Base-by-base conservation (phyloP, 352 stramenopile genomes). In the Phytophthora foliorum region DNA sequence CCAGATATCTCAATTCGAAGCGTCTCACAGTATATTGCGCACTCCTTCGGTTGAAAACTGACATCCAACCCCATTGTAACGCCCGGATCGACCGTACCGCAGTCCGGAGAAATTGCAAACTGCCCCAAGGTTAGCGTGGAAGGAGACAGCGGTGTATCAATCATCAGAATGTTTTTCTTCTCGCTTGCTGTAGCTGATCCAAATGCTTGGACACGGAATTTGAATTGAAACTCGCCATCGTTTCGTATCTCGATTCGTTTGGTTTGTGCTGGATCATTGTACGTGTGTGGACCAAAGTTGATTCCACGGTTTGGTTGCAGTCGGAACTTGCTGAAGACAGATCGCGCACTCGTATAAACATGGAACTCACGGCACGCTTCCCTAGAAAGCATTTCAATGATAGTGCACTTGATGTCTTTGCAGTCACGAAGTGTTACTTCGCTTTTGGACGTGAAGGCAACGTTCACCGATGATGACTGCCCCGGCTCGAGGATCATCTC, bases 171-270 rank as follows among this genome's bases (percentile, higher is more conserved):
- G 0, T 77, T 65, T 5, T 52, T 49, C 0, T 25, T 45, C 1
- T 63, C 36, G 1, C 58, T 46, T 24, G 48, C 48, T 55, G 21
- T 68, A n/a, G 39, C 19, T 8, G 48, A 32, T 49, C 6, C 32
- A 5, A 32, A 48, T 14, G 64, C 19, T 16, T 68, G 65, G 4
- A 98, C 75, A 14, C 75, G 77, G 51, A 95, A 99, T 21, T 93
- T 96, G 44, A 98, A 98, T 6, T 84, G 74, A 55, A 99, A 99
- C 22, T 93, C 82, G 19, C 96, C 92, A 51, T 99, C 95, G 63
- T 99, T 99, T 45, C 87, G 88, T 45, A 99, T 84, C 66, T 98
- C 92, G 14, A 98, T 78, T 7, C 77, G 75, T 46, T 93, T 95
- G 2, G 72, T 75, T 58, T 92, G 91, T 2, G 80, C 68, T 22